Percentiles rank a stretch among this genome's conserved stretches.
These are phyloP conservation scores for Neltuma alba DNA, from an alignment of 306 rosid species.

Conservation along the genomic window DNA sequence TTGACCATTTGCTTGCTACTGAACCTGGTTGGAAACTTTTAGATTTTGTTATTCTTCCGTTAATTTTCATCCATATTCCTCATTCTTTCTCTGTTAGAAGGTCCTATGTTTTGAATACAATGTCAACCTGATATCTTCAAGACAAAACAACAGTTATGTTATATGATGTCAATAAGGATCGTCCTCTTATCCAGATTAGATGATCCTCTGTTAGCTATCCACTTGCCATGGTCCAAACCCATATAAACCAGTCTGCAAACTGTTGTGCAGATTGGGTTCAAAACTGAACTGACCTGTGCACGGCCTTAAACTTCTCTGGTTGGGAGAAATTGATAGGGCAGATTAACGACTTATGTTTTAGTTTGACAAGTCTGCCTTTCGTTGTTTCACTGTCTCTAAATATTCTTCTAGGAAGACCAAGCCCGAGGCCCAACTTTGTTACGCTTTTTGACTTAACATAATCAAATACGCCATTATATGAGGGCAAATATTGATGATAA, in stretches of 20 bases:
- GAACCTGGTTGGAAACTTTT: slow-evolving; percentile 1
- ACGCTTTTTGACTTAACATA: neutral
- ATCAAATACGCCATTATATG: slow-evolving; percentile 13
- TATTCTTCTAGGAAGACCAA: neutral
- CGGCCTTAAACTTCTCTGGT: neutral
- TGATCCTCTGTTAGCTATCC: neutral
- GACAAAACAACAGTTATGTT: neutral
- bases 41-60: neutral
- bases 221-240: neutral
- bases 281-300: neutral
- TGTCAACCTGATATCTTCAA: neutral
- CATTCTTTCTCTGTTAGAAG: neutral
- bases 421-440: neutral
- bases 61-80: neutral
- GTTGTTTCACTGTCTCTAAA: neutral
- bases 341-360: neutral
- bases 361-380: neutral
- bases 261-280: neutral
- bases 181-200: slow-evolving; percentile 4
- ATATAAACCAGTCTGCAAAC: neutral
- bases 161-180: neutral
- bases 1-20: neutral
- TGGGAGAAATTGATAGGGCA: neutral
- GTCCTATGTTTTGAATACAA: neutral
- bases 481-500: neutral